Percentiles rank a stretch among this genome's conserved stretches.
phyloP scores from a whole-genome alignment of 768 basidiomycete genomes.

The Favolaschia claudopus region DNA sequence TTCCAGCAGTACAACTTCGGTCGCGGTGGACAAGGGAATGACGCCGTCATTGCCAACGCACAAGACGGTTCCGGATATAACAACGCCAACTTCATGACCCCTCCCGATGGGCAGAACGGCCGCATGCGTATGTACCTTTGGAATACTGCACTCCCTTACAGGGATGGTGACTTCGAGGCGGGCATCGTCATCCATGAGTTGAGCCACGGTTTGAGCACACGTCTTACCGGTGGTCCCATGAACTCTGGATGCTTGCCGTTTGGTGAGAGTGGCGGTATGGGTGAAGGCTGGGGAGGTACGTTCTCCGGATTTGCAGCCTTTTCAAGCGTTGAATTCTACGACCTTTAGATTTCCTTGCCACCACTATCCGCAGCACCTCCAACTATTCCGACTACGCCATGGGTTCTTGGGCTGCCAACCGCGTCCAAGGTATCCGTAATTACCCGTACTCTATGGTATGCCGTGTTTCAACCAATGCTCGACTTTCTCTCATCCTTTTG shows the following conservation, averaged over 20 bases:
- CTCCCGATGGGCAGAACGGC: constrained; percentile 85
- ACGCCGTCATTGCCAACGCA: constrained; percentile 93
- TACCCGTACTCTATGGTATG: constrained; percentile 80
- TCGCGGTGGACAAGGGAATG: constrained; percentile 84
- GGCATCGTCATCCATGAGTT: constrained; percentile 96
- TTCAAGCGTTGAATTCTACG: not conserved
- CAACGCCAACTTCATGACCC: constrained; percentile 92
- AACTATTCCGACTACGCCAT: constrained; percentile 84
- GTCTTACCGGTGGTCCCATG: constrained; percentile 91
- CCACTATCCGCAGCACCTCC: constrained; percentile 79
- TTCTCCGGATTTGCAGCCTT: not conserved
- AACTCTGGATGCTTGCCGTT: constrained; percentile 95
- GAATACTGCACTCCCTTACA: constrained; percentile 89
- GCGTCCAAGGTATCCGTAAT: constrained; percentile 80
- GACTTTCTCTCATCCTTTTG: not conserved
- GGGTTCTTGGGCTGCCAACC: constrained; percentile 96
- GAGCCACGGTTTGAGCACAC: constrained; percentile 90
- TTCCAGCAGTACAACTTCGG: constrained; percentile 99
- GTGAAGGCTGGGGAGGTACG: constrained; percentile 92
- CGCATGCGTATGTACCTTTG: constrained; percentile 97
- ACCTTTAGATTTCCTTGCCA: constrained; percentile 81
- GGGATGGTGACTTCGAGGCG: constrained; percentile 95
- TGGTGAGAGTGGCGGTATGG: constrained; percentile 98
- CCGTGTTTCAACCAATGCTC: not conserved
- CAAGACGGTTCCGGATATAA: constrained; percentile 95